Evolutionary conservation across 257 asterid genomes (phyloP).

Genomic region (Plantago ovata): DNA sequence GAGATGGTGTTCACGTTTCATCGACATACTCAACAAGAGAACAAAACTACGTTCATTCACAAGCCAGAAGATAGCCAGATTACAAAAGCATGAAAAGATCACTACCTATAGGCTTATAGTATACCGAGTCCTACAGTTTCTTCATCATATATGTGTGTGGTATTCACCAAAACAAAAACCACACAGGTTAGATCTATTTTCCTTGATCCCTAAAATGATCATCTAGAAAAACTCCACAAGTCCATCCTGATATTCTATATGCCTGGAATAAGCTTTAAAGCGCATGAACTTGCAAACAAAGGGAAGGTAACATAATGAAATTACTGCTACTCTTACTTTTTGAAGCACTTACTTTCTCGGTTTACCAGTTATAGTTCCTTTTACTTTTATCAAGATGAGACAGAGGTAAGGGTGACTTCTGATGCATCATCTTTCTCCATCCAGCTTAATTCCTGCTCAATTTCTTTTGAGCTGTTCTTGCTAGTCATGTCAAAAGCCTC

Average conservation of each 20-base stretch:
- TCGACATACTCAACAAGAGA: too few species aligned
- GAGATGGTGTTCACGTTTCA: too few species aligned
- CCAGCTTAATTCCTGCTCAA: conserved; percentile 12
- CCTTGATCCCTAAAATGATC: neutral
- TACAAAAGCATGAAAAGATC: too few species aligned
- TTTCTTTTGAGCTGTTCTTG: conserved; percentile 12
- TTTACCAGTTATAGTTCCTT: conserved; percentile 14
- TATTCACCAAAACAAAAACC: conserved; percentile 16
- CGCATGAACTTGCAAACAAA: neutral
- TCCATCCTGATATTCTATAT: neutral
- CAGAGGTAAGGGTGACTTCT: conserved; percentile 16
- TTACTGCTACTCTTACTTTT: neutral
- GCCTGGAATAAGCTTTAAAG: conserved; percentile 14
- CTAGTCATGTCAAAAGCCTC: conserved; percentile 9
- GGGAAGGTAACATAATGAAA: neutral
- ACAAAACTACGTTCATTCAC: too few species aligned
- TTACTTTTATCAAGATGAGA: conserved; percentile 28
- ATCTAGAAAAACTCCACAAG: neutral
- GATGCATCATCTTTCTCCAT: conserved; percentile 16
- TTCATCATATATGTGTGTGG: conserved; percentile 9
- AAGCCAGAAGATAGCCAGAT: too few species aligned
- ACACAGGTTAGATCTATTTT: neutral
- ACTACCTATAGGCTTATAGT: conserved; percentile 2
- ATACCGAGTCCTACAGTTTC: neutral
- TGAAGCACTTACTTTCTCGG: conserved; percentile 18